Percentiles rank a stretch among this genome's conserved stretches.
Evolutionary conservation across 768 basidiomycete genomes (phyloP).

Genomic region (Leucosporidium yakuticum): DNA sequence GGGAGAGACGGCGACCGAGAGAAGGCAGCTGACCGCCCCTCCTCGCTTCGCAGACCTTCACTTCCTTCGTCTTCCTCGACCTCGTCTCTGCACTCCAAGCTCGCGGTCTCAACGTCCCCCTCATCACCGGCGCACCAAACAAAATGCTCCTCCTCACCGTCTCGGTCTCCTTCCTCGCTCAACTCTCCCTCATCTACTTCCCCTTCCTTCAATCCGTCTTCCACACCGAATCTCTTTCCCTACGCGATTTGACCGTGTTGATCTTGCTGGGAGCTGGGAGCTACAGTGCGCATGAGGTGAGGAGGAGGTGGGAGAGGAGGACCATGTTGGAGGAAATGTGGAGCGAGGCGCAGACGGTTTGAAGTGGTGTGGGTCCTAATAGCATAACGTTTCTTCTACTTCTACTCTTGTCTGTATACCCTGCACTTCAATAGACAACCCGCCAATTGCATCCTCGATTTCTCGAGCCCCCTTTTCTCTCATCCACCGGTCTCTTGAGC

Average conservation of each 20-base stretch:
- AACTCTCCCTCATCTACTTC: conserved; percentile 81
- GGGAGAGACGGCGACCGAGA: neutral
- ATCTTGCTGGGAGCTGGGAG: conserved; percentile 55
- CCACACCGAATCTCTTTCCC: conserved; percentile 76
- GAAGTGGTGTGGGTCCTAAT: no score
- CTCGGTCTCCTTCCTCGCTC: conserved; percentile 72
- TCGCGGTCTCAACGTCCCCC: conserved; percentile 77
- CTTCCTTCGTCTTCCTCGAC: conserved; percentile 94
- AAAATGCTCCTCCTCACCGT: conserved; percentile 85
- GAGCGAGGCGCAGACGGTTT: conserved; percentile 2
- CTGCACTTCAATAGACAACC: no score
- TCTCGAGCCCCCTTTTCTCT: no score
- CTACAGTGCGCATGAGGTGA: conserved; percentile 31
- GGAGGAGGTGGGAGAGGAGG: conserved; percentile 29
- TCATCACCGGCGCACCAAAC: conserved; percentile 60
- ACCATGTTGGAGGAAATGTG: conserved; percentile 24
- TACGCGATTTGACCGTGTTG: conserved; percentile 64
- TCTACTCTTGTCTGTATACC: no score
- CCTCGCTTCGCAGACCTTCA: conserved; percentile 68
- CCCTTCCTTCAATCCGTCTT: conserved; percentile 86
- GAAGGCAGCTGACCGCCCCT: neutral
- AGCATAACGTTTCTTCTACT: no score
- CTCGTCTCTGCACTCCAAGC: conserved; percentile 91
- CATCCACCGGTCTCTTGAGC: no score
- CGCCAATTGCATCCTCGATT: no score